Percentiles rank a stretch among this genome's conserved stretches.
Conservation (phyloP, 2,329 filamentous ascomycete genomes). For the Trichophyton verrucosum region DNA sequence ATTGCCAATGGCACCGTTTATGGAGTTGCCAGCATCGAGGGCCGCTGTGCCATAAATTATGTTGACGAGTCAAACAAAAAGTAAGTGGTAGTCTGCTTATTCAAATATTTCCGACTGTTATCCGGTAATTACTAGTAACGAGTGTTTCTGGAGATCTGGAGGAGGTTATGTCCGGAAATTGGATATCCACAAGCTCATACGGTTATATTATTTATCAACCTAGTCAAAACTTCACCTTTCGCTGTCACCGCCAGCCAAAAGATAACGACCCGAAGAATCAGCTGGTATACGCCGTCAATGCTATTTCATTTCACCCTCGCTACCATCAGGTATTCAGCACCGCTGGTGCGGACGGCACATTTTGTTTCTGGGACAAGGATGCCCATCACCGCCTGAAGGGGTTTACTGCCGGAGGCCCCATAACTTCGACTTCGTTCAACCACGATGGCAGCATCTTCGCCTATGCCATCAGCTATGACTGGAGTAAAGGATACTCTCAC, state of each 20-base stretch:
- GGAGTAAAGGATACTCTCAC: constrained; percentile 84
- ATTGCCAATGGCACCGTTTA: constrained; percentile 86
- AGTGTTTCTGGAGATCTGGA: too few species aligned
- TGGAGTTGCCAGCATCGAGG: constrained; percentile 90
- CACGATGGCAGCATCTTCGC: constrained; percentile 70
- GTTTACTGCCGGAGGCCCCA: constrained; percentile 79
- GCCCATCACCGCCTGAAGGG: constrained; percentile 81
- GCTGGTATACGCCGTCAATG: constrained; percentile 90
- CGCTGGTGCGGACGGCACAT: constrained; percentile 86
- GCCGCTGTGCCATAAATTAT: constrained; percentile 94
- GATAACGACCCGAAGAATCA: constrained; percentile 53
- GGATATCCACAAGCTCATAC: too few species aligned
- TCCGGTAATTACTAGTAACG: too few species aligned
- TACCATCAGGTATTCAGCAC: constrained; percentile 92
- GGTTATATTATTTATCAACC: constrained; percentile 22
- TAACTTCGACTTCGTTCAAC: constrained; percentile 82
- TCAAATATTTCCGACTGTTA: too few species aligned
- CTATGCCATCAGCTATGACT: constrained; percentile 93
- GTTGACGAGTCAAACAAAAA: constrained; percentile 76
- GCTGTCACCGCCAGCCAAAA: constrained; percentile 82
- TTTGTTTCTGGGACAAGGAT: constrained; percentile 67
- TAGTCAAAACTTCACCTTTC: constrained; percentile 93
- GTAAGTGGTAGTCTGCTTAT: neutral
- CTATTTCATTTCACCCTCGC: constrained; percentile 90
- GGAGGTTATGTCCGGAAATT: too few species aligned